These are phyloP conservation scores for Nicotiana benthamiana DNA, from an alignment of 257 asterid species.

Conservation along the genomic window DNA sequence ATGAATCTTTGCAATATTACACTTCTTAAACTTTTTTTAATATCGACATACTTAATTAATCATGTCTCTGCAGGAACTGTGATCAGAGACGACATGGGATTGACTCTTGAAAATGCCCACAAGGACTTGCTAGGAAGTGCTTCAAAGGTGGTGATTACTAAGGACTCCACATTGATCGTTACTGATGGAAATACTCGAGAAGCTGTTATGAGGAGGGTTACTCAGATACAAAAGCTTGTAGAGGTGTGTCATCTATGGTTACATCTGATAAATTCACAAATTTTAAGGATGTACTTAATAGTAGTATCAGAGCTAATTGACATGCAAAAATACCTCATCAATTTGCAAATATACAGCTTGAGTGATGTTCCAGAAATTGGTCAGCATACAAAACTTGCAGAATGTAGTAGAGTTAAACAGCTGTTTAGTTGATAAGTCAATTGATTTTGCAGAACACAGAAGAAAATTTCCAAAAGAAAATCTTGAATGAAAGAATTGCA, in stretches of 20 bases:
- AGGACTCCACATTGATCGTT: slow-evolving; percentile 67
- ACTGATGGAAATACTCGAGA: slow-evolving; percentile 58
- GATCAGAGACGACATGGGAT: slow-evolving; percentile 69
- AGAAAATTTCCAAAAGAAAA: slow-evolving; percentile 63
- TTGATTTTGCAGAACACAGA: slow-evolving; percentile 49
- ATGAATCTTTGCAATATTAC: too few species aligned
- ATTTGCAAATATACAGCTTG: neutral
- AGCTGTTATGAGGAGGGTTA: slow-evolving; percentile 46
- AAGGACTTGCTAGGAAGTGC: slow-evolving; percentile 62
- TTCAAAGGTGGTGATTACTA: slow-evolving; percentile 60
- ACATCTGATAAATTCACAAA: neutral
- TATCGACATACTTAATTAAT: neutral
- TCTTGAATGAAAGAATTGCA: slow-evolving; percentile 70
- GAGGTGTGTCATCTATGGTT: slow-evolving; percentile 34
- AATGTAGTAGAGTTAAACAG: neutral
- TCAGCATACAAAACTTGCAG: neutral
- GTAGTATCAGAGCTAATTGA: neutral
- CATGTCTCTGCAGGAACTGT: slow-evolving; percentile 46
- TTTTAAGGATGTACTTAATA: neutral
- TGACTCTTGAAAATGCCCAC: slow-evolving; percentile 53
- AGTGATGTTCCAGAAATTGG: neutral
- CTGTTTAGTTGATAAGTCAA: neutral
- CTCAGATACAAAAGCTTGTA: slow-evolving; percentile 59
- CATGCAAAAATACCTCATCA: neutral
- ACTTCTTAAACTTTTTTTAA: neutral